Conservation (phyloP, 2,329 filamentous ascomycete species). For the Saccharata proteae region DNA sequence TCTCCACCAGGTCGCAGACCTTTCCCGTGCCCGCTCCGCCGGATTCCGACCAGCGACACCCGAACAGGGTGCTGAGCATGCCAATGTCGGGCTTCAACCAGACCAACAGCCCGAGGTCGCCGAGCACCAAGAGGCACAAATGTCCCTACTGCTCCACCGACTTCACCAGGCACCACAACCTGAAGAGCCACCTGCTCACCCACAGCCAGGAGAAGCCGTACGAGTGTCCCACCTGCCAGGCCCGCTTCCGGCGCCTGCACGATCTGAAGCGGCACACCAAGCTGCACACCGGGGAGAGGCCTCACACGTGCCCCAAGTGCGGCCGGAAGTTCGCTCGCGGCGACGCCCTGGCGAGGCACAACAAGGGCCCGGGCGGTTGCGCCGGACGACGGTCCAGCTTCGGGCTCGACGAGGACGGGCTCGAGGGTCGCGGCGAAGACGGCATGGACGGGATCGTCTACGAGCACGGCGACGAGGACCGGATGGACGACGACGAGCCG, state of each 20-base stretch:
- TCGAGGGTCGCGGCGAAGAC: constrained; percentile 38
- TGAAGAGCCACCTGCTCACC: constrained; percentile 93
- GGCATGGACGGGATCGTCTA: constrained; percentile 54
- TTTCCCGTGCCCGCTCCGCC: constrained; percentile 47
- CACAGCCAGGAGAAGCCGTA: constrained; percentile 98
- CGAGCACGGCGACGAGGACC: constrained; percentile 37
- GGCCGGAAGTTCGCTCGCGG: constrained; percentile 90
- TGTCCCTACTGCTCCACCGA: constrained; percentile 94
- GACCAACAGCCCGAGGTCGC: constrained; percentile 51
- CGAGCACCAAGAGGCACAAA: constrained; percentile 80
- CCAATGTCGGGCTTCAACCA: constrained; percentile 43
- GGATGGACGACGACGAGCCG: constrained; percentile 42
- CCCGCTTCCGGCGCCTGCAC: constrained; percentile 83
- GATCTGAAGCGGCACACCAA: constrained; percentile 95
- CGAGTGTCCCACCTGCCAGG: constrained; percentile 82
- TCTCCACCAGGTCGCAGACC: constrained; percentile 43
- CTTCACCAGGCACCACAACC: constrained; percentile 92
- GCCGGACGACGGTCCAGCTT: constrained; percentile 84
- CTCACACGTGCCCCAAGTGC: constrained; percentile 89
- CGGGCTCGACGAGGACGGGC: constrained; percentile 60
- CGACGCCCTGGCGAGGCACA: constrained; percentile 87
- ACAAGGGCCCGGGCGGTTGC: constrained; percentile 90
- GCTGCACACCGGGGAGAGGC: constrained; percentile 89
- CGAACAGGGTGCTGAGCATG: constrained; percentile 46
- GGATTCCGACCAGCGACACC: constrained; percentile 35